These are phyloP conservation scores for Populus simonii DNA, from an alignment of 345 rosid species.

Conservation along the genomic window DNA sequence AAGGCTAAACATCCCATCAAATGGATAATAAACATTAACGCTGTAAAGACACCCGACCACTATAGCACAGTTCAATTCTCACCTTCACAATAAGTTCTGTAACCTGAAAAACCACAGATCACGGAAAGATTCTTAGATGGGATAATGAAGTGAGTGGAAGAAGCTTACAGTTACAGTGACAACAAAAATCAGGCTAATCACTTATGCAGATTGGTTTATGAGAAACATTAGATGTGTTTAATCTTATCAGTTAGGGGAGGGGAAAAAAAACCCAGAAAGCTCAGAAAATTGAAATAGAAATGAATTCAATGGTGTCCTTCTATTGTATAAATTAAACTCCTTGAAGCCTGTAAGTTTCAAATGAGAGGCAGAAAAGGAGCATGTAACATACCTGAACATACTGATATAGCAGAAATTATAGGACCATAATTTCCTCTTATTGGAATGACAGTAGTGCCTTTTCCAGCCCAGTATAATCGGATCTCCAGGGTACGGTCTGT, in stretches of 20 bases:
- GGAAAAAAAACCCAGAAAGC: too few relatives aligned
- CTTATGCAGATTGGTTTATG: too few relatives aligned
- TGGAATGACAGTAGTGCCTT: slow-evolving; percentile 52
- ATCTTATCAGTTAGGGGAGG: too few relatives aligned
- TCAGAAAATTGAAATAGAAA: too few relatives aligned
- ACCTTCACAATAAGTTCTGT: slow-evolving; percentile 1
- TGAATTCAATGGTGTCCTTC: too few relatives aligned
- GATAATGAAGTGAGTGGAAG: too few relatives aligned
- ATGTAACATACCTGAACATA: slow-evolving; percentile 46
- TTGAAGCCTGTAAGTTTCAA: too few relatives aligned
- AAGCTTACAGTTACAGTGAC: too few relatives aligned
- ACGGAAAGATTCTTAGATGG: too few relatives aligned
- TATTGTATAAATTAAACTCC: too few relatives aligned
- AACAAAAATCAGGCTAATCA: too few relatives aligned
- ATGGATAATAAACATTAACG: not conserved
- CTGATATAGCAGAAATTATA: slow-evolving; percentile 59
- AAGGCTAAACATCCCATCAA: not conserved
- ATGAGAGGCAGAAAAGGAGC: not conserved
- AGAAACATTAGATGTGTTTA: too few relatives aligned
- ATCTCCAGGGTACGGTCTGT: slow-evolving; percentile 44
- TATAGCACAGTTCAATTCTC: not conserved
- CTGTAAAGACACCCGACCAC: not conserved
- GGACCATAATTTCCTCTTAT: slow-evolving; percentile 46
- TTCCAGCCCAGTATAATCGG: slow-evolving; percentile 61
- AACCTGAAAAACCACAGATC: not conserved